Evolutionary conservation across 2,329 filamentous ascomycete genomes (phyloP).

Genomic region (Pestalotiopsis sp.): DNA sequence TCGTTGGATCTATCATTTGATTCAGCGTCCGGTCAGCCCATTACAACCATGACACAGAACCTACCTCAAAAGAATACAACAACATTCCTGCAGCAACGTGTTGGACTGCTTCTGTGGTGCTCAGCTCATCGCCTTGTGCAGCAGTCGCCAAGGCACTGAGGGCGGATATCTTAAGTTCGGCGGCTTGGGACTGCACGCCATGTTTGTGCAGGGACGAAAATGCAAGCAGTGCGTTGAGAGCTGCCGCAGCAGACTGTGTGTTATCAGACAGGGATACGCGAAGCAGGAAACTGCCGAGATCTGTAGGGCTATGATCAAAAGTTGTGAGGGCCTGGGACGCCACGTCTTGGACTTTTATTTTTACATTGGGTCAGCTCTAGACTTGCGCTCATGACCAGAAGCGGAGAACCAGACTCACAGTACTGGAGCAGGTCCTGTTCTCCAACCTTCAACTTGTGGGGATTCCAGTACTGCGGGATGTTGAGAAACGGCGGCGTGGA

Average conservation of each 20-base stretch:
- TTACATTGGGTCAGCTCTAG: background rate
- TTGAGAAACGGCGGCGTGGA: conserved; percentile 11
- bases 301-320: conserved; percentile 20
- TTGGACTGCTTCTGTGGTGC: conserved; percentile 21
- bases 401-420: conserved; percentile 13
- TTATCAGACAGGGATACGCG: conserved; percentile 19
- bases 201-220: conserved; percentile 23
- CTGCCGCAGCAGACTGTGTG: conserved; percentile 17
- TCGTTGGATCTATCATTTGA: conserved; percentile 12
- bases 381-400: conserved; percentile 3
- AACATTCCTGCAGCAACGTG: conserved; percentile 29
- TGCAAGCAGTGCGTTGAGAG: conserved; percentile 22
- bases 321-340: conserved; percentile 25
- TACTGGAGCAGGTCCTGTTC: conserved; percentile 19
- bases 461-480: conserved; percentile 20
- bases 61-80: conserved; percentile 26
- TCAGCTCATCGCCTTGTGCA: conserved; percentile 8
- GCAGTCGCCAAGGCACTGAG: conserved; percentile 17
- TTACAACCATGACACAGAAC: too few relatives aligned
- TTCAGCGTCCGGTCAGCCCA: too few relatives aligned
- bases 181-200: conserved; percentile 19
- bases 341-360: conserved; percentile 14
- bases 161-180: conserved; percentile 24
- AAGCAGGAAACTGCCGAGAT: conserved; percentile 22
- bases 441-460: conserved; percentile 13